Evolutionary conservation across 2,329 filamentous ascomycete species (phyloP).

Genomic region (Chrysoporthe puriensis): DNA sequence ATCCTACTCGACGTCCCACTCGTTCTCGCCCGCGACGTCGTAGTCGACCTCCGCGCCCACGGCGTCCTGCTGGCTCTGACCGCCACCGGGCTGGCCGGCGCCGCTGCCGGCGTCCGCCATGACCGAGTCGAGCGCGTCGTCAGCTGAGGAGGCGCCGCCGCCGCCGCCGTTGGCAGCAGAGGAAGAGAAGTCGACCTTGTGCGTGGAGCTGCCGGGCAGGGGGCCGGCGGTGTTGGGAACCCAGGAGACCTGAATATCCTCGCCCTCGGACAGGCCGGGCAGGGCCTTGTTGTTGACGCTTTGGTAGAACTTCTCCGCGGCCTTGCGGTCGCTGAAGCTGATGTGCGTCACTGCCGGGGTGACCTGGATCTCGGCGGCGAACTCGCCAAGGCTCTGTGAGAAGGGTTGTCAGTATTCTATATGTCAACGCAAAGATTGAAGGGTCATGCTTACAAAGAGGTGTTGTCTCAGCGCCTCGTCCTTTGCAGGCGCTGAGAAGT

Average conservation of each 20-base stretch:
- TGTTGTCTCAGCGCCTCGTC: constrained; percentile 74
- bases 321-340: constrained; percentile 68
- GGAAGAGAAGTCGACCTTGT: constrained; percentile 24
- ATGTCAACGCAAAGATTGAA: neutral
- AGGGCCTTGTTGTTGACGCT: constrained; percentile 60
- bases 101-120: constrained; percentile 29
- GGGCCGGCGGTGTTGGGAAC: constrained; percentile 39
- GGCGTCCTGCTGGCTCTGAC: constrained; percentile 35
- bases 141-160: constrained; percentile 7
- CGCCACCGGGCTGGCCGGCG: constrained; percentile 21
- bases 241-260: constrained; percentile 71
- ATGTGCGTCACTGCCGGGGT: constrained; percentile 54
- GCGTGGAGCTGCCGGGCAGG: constrained; percentile 31
- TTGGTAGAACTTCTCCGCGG: constrained; percentile 71
- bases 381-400: constrained; percentile 61
- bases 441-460: constrained; percentile 60
- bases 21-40: constrained; percentile 56
- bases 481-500: constrained; percentile 62
- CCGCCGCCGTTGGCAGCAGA: constrained; percentile 25
- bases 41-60: constrained; percentile 54
- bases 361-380: constrained; percentile 57
- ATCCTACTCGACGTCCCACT: constrained; percentile 42
- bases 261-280: constrained; percentile 64
- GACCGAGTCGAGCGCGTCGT: neutral
- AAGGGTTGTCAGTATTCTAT: constrained; percentile 35